Evolutionary conservation across 805 yeast species (phyloP).

Genomic region (Sungouiozyma ichnusensis): DNA sequence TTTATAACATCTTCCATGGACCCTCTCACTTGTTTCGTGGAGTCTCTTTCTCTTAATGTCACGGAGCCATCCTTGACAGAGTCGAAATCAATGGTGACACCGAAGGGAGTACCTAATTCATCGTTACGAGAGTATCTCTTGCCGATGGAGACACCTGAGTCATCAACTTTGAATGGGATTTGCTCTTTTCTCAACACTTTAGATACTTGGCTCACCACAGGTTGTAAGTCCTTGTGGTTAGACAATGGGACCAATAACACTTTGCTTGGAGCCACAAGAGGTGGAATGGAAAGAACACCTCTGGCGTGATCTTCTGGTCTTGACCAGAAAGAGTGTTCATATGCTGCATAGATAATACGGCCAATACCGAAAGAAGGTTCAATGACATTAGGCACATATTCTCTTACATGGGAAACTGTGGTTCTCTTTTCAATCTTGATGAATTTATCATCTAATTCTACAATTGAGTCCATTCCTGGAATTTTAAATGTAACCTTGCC

Average conservation of each 20-base stretch:
- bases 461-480: constrained; percentile 50
- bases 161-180: constrained; percentile 92
- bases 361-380: constrained; percentile 99
- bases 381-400: constrained; percentile 91
- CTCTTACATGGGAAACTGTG: constrained; percentile 83
- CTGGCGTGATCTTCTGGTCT: constrained; percentile 86
- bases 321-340: constrained; percentile 92
- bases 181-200: constrained; percentile 63
- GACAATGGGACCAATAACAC: constrained; percentile 92
- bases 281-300: constrained; percentile 86
- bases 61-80: constrained; percentile 78
- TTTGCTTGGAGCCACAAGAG: constrained; percentile 95
- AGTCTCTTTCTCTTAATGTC: constrained; percentile 94
- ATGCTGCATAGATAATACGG: constrained; percentile 83
- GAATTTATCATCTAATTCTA: constrained; percentile 65
- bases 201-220: constrained; percentile 62
- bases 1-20: constrained; percentile 57
- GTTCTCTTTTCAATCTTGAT: constrained; percentile 68
- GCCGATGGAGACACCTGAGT: constrained; percentile 95
- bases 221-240: constrained; percentile 66
- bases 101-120: constrained; percentile 98
- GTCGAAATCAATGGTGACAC: constrained; percentile 93
- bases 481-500: constrained; percentile 59
- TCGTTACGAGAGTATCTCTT: constrained; percentile 97
- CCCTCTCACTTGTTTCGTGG: constrained; percentile 95